Evolutionary conservation across 768 basidiomycete genomes (phyloP), one percentile per base, ranked within the genome.

Genomic region (Tricholomella constricta): DNA sequence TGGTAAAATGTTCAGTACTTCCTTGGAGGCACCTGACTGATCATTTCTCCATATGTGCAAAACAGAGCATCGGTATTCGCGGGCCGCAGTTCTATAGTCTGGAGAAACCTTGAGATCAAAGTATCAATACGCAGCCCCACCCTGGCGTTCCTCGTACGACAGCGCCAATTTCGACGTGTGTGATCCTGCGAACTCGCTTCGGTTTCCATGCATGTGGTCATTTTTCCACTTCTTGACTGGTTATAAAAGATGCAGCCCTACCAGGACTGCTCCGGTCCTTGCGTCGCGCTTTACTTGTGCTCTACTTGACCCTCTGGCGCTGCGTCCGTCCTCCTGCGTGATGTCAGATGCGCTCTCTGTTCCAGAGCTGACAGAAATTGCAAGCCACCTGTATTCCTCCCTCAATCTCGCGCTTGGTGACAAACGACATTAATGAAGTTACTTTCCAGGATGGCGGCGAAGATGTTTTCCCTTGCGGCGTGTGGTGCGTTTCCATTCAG

Each of bases 401-500:
- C n/a, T n/a, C n/a, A n/a, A 11, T 17, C 29, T 12, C n/a, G 19
- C 25, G 35, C 31, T 15, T 26, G 40, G 19, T 20, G 20, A 23
- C 22, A 7, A 38, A 2, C 19, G 31, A 9, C 27, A 10, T 43
- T 45, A 46, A 32, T 17, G 11, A 48, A 25, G 19, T 17, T 20
- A 38, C 19, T 22, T n/a, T 3, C 26, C 43, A 74, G 72, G 32
- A 64, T 68, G 65, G 69, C 64, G 9, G 66, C 68, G 1, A 72
- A 73, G 52, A 67, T 72, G 65, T 72, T 69, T 52, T 73, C 72
- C 1, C 56, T 74, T 11, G 70, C 73, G 7, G 62, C 73, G 15
- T 73, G 71, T 59, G 71, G 71, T 74, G 31, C 19, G 68, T 42
- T 35, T 23, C 14, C 4, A 17, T 17, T 9, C 19, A 27, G 3